Evolutionary conservation across 805 yeast species (phyloP).

Genomic region (Monosporozyma aerobia): DNA sequence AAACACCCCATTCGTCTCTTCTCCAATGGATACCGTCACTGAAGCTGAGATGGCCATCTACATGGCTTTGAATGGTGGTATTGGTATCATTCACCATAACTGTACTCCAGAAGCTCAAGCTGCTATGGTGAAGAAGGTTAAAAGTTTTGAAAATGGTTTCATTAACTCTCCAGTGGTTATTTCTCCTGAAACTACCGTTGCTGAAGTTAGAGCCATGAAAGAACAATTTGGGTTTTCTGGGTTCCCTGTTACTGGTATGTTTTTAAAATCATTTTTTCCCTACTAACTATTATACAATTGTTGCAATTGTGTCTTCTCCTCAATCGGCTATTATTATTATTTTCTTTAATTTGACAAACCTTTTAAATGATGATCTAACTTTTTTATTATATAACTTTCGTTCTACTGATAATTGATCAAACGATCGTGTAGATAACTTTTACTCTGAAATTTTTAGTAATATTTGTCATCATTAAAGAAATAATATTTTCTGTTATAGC

Average conservation of each 20-base stretch:
- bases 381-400: constrained; percentile 77
- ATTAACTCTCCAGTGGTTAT: constrained; percentile 89
- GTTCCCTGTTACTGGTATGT: constrained; percentile 99
- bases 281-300: constrained; percentile 4
- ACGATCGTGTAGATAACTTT: constrained; percentile 87
- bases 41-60: constrained; percentile 96
- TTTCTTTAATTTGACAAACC: neutral
- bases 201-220: constrained; percentile 67
- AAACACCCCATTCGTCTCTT: constrained; percentile 90
- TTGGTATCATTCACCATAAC: constrained; percentile 97
- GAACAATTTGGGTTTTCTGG: constrained; percentile 82
- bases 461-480: neutral
- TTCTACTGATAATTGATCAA: constrained; percentile 94
- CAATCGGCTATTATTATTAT: constrained; percentile 2
- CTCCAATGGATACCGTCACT: constrained; percentile 99
- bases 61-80: constrained; percentile 98
- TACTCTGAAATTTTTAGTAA: constrained; percentile 30
- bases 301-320: too few relatives aligned
- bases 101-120: constrained; percentile 97
- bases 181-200: constrained; percentile 66
- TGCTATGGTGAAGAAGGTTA: constrained; percentile 93
- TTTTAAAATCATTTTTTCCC: constrained; percentile 8
- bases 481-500: too few relatives aligned
- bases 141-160: constrained; percentile 96
- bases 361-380: constrained; percentile 44